Evolutionary conservation across 2,329 filamentous ascomycete species (phyloP), one percentile per base, ranked within the genome.

Genomic region (Colletotrichum sp.): DNA sequence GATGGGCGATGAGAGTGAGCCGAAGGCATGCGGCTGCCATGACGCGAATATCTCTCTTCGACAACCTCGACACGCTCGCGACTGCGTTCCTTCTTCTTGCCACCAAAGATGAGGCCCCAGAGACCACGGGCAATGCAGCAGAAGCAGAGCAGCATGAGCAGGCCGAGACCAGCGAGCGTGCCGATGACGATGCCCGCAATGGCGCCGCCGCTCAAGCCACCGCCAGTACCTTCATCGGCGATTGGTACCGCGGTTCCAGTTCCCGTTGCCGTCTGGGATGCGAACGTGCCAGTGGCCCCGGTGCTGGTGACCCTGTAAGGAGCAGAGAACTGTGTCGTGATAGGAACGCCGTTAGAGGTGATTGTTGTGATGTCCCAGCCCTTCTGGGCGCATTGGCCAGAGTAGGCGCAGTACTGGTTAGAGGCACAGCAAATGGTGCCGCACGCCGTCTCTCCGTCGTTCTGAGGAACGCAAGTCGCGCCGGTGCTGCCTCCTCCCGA

Each of bases 181-280:
- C 94, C 94, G 71, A 96, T 92, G 78, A 96, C 94, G 80, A 96
- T 96, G 75, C 94, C 94, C 18, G 94, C 94, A 79, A 96, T 96
- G 75, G 93, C 94, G 68, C 94, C 94, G 58, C 88, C 90, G 79
- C 92, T 94, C 69, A 96, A 88, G 58, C 85, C 83, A 71, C 85
- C 85, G 32, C 85, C 84, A 79, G 84, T 85, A 61, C 83, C 82
- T 34, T 71, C 76, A 13, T 69, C 56, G 48, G 73, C 65, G 28
- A 84, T 86, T 79, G 82, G 80, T 16, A 80, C 81, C 64, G 87
- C 87, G 61, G 87, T 89, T 8, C 90, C 87, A 59, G 87, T 89
- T 8, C 90, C 89, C 5, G 89, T 86, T n/a, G 89, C 86, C 55
- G 87, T 87, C 65, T 89, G 90, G 30, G 85, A 85, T 36, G 90